These are phyloP conservation scores for Fragilaria radians DNA, from an alignment of 108 stramenopile genomes.

Conservation along the genomic window DNA sequence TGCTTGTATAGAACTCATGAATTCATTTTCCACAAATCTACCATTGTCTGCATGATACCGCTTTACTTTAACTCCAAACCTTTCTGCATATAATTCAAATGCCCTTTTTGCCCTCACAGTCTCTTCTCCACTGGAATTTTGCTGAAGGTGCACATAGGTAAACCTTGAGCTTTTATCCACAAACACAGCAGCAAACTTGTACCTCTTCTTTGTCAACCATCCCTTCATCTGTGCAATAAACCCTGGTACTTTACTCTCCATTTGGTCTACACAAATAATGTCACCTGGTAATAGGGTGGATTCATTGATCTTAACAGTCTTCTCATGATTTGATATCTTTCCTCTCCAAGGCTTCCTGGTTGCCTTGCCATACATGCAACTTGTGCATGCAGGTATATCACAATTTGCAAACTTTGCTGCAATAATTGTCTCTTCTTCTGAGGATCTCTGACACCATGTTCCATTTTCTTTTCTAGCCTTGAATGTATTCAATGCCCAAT, in stretches of 20 bases:
- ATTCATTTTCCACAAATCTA: conserved; percentile 16
- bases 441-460: conserved; percentile 4
- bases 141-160: neutral
- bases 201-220: conserved; percentile 3
- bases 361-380: conserved; percentile 12
- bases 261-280: conserved; percentile 34
- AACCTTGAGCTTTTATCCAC: too few species aligned
- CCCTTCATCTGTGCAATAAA: conserved; percentile 40
- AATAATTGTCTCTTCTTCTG: conserved; percentile 18
- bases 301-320: conserved; percentile 7
- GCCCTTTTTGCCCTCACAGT: conserved; percentile 6
- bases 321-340: conserved; percentile 1
- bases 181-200: too few species aligned
- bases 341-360: neutral
- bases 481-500: conserved; percentile 19
- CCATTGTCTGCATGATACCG: conserved; percentile 31
- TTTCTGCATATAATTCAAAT: neutral
- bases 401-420: conserved; percentile 20
- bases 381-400: neutral
- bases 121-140: neutral
- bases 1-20: neutral
- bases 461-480: conserved; percentile 3
- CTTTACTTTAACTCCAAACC: conserved; percentile 6
- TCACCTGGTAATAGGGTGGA: too few species aligned
- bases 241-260: conserved; percentile 29